Base-by-base conservation (phyloP, 23 red algal species). In the Agarophyton chilense region DNA sequence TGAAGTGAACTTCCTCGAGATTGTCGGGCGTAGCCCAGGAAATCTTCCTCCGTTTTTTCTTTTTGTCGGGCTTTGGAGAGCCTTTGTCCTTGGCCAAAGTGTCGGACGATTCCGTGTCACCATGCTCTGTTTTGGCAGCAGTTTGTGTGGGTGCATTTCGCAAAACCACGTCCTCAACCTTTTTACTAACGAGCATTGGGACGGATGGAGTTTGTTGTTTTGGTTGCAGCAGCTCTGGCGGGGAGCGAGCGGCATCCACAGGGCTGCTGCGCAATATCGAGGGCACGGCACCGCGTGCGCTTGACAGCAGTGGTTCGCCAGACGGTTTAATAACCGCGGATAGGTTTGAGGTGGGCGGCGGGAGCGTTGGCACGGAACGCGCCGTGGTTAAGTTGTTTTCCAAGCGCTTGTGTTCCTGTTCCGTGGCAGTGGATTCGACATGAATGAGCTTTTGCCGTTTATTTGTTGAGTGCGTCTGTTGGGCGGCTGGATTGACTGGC, bases 1-100 rank as follows among this genome's bases (percentile, higher is more conserved):
- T 91, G 19, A 49, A 58, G 25, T 82, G 74, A 26, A 91, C 63
- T 40, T 91, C 88, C 28, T 79, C 88, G 45, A 91, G 63, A 1
- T 81, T 81, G 32, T 91, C 88, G 9, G 77, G 55, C 39, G n/a
- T 4, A 13, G 77, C 88, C 88, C 88, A 91, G n/a, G 55, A 72
- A 36, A 91, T 75, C 31, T 38, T 70, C 65, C 79, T 91, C 46
- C 50, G 57, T 40, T 82, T 82, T 60, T 80, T 91, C 54, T 80
- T 74, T 29, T 74, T 74, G 10, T 74, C 68, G 8, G 12, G 39
- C 41, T 74, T 74, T 38, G 68, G 68, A 47, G 68, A 74, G 3
- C 22, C 60, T 31, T 49, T 74, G 1, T 43, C 38, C 21, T 24
- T 74, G 1, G 41, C 38, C 3, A 7, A 10, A 26, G 68, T 49